Conservation (phyloP, 2,329 filamentous ascomycete genomes). For the Trichoderma oligosporum region DNA sequence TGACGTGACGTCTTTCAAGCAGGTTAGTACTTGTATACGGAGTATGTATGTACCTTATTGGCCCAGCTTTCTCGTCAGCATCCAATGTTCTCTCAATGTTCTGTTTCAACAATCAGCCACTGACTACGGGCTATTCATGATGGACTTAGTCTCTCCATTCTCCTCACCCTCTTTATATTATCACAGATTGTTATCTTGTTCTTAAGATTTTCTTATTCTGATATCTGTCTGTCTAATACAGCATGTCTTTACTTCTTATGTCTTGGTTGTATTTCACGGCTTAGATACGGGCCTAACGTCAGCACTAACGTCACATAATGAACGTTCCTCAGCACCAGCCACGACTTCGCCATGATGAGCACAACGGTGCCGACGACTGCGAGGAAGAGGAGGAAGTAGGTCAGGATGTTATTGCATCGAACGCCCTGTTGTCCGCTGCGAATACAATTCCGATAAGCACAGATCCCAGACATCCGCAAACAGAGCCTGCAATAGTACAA, state of each 20-base stretch:
- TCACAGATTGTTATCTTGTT: no score
- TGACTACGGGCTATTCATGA: no score
- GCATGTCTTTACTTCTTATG: neutral
- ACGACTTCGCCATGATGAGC: neutral
- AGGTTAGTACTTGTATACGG: no score
- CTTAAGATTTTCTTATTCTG: no score
- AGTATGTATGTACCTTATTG: no score
- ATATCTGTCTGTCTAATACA: neutral
- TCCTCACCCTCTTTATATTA: no score
- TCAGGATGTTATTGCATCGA: neutral
- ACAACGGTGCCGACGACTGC: neutral
- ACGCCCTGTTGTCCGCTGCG: neutral
- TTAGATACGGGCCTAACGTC: no score
- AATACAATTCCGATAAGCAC: neutral
- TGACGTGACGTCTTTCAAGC: no score
- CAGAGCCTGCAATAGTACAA: neutral
- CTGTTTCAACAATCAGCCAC: no score
- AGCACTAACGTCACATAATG: conserved; percentile 11
- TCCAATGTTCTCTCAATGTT: no score
- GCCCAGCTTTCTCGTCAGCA: no score
- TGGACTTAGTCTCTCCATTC: no score
- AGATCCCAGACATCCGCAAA: conserved; percentile 17
- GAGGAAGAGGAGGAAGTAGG: neutral
- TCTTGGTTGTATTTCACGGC: neutral
- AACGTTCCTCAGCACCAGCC: neutral